These are phyloP conservation scores for Rhododendron ferrugineum DNA, from an alignment of 148 eudicot genomes.

Conservation along the genomic window DNA sequence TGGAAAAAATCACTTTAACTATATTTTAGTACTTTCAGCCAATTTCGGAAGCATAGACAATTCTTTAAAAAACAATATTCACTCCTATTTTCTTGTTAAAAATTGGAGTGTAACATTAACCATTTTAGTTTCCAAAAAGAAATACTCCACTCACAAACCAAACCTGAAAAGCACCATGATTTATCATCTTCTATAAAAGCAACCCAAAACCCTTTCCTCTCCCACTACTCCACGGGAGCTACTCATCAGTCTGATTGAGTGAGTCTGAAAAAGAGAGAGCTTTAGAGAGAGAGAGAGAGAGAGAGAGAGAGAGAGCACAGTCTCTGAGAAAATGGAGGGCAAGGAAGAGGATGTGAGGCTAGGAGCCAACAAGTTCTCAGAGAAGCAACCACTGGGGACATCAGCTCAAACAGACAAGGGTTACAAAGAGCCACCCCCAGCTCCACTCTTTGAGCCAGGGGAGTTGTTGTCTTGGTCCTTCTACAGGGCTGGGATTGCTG, in stretches of 20 bases:
- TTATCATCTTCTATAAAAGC: conserved; percentile 12
- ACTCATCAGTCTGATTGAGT: neutral
- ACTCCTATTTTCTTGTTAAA: neutral
- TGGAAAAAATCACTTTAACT: too few relatives aligned
- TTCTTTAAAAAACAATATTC: too few relatives aligned
- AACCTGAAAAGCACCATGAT: neutral
- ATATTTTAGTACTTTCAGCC: too few relatives aligned
- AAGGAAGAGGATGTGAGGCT: conserved; percentile 72
- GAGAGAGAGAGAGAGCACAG: conserved; percentile 1
- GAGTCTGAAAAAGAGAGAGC: neutral
- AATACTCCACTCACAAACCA: neutral
- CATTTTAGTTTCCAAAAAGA: neutral
- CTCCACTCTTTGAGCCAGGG: conserved; percentile 73
- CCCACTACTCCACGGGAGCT: neutral
- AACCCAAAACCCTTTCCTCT: neutral
- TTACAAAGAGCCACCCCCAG: conserved; percentile 82
- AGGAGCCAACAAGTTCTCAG: conserved; percentile 81
- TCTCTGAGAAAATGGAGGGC: conserved; percentile 46
- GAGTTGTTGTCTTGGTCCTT: conserved; percentile 80
- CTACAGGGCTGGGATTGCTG: conserved; percentile 87
- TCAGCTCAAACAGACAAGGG: conserved; percentile 68
- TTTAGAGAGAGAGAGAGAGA: neutral
- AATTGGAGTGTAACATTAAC: neutral
- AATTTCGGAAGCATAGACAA: too few relatives aligned
- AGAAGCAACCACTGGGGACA: conserved; percentile 71